Evolutionary conservation across 139 green algal species (phyloP), one percentile per base, ranked within the genome.

Genomic region (Astrephomene gubernaculifera): DNA sequence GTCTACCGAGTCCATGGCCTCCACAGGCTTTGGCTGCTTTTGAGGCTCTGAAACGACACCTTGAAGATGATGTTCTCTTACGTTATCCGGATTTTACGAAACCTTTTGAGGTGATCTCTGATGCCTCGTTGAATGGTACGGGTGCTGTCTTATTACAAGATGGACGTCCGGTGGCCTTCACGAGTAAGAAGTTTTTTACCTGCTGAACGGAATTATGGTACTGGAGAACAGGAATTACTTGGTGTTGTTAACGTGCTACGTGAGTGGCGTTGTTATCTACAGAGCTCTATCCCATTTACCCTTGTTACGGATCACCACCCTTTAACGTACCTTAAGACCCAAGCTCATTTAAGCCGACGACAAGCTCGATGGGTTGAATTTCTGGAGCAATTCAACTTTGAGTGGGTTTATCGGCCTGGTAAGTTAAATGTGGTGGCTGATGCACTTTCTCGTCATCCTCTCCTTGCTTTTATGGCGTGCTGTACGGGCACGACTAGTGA

Each of bases 281-380:
- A 67, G 49, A 67, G 72, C 12, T 27, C 44, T 8, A 7, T 49
- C 21, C 45, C 45, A 8, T 67, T 68, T n/a, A 68, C 49, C 9
- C 49, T 81, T 9, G 72, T 81, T 5, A 81, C 72, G 7, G 33
- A 65, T 33, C 49, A 81, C 45, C 41, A 78, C 33, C 45, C 72
- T 5, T 31, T 67, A 33, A 81, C 33, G 6, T 67, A 67, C 12
- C 31, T 68, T 19, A 67, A 68, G 22, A 65, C 49, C 27, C 33
- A 68, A 35, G 21, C 45, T 3, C 33, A 43, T 8, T n/a, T 81
- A n/a, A n/a, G n/a, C n/a, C 72, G 49, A 2, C 14, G 72, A 38
- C 72, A 81, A 10, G 43, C 70, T 7, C 70, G 70, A n/a, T n/a
- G 70, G 70, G 41, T 78, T 29, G 70, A 78, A 21, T 63, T 78